These are phyloP conservation scores for Solanum medicagineum DNA, from an alignment of 257 asterid species.

Conservation along the genomic window DNA sequence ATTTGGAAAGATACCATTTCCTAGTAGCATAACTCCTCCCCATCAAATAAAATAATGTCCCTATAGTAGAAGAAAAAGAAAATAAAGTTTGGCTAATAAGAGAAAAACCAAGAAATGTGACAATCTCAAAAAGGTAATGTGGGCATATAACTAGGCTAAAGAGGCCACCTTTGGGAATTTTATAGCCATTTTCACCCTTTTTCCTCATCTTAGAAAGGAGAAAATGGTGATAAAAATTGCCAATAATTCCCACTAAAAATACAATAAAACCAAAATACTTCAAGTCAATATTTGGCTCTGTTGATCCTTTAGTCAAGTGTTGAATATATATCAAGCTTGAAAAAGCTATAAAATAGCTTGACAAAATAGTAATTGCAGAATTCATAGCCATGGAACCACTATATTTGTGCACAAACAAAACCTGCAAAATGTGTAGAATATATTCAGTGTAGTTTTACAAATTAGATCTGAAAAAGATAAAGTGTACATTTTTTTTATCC, in stretches of 20 bases:
- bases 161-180: slow-evolving; percentile 45
- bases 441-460: too few relatives aligned
- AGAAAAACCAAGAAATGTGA: slow-evolving; percentile 41
- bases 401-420: slow-evolving; percentile 43
- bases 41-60: slow-evolving; percentile 24
- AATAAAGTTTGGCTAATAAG: slow-evolving; percentile 45
- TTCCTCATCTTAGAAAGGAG: slow-evolving; percentile 45
- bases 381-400: slow-evolving; percentile 39
- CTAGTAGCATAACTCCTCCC: slow-evolving; percentile 65
- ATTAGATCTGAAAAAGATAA: too few relatives aligned
- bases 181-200: slow-evolving; percentile 34
- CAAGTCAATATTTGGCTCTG: slow-evolving; percentile 36
- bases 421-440: slow-evolving; percentile 16
- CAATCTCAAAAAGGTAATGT: slow-evolving; percentile 44
- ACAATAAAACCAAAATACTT: slow-evolving; percentile 20
- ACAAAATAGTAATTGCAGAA: slow-evolving; percentile 21
- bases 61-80: slow-evolving; percentile 20
- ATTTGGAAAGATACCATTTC: slow-evolving; percentile 56
- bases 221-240: slow-evolving; percentile 58
- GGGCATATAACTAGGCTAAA: slow-evolving; percentile 49
- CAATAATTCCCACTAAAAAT: slow-evolving; percentile 35
- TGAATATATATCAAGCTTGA: slow-evolving; percentile 35
- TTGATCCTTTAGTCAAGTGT: slow-evolving; percentile 9
- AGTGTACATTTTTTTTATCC: too few relatives aligned
- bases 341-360: slow-evolving; percentile 34